Evolutionary conservation across 225 moss, liverwort and hornwort genomes (phyloP).

Genomic region (Thuidium tamariscinum): DNA sequence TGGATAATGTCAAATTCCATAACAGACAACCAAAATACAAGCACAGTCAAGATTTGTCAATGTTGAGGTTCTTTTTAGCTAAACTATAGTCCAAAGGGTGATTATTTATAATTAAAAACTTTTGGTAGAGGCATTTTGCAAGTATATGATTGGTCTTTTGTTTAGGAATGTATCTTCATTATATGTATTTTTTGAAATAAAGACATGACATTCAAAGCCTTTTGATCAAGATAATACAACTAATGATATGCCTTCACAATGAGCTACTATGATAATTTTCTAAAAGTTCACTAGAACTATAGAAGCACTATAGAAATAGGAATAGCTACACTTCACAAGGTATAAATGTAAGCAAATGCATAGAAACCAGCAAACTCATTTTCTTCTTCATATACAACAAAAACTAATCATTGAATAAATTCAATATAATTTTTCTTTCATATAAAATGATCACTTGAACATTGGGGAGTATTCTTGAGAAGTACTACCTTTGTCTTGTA

Average conservation of each 20-base stretch:
- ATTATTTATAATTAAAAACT: too few species aligned
- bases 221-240: rapidly evolving
- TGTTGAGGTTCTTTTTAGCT: too few species aligned
- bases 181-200: not conserved
- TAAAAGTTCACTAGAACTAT: rapidly evolving
- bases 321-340: rapidly evolving
- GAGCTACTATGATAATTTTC: not conserved
- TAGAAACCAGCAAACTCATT: not conserved
- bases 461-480: rapidly evolving
- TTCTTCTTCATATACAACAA: not conserved
- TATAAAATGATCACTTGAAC: rapidly evolving
- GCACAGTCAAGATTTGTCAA: too few species aligned
- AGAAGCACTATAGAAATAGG: rapidly evolving
- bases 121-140: too few species aligned
- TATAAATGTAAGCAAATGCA: not conserved
- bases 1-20: rapidly evolving
- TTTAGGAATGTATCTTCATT: not conserved
- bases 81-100: too few species aligned
- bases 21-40: rapidly evolving
- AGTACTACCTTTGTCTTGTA: not conserved
- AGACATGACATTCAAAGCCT: not conserved
- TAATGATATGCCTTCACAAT: not conserved
- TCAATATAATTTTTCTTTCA: not conserved
- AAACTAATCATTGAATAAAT: not conserved
- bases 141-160: rapidly evolving